Evolutionary conservation across 1,284 basidiomycete species (phyloP), one percentile per base, ranked within the genome.

Genomic region (Testicularia cyperi): DNA sequence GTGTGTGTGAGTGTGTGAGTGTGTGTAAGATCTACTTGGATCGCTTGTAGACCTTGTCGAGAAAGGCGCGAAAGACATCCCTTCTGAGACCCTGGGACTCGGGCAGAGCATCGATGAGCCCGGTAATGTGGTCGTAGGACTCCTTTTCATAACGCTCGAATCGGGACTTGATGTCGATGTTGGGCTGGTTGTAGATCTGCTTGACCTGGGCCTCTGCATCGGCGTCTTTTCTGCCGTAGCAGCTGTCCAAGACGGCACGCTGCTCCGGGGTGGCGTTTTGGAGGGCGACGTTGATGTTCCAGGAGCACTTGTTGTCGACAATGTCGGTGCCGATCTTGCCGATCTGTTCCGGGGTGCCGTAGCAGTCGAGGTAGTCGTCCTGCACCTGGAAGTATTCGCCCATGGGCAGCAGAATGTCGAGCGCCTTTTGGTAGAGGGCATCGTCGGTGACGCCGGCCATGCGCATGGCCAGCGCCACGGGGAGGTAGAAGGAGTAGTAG

Each of bases 321-420:
- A 98, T 98, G 78, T 98, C 95, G 16, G 94, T 97, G 23, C 94
- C 95, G 62, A 97, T 85, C 81, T 98, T 98, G 58, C 94, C 95
- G 44, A 97, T 88, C 67, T 88, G 83, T 79, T 92, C 90, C 0
- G 91, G 90, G 2, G 88, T 84, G 10, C 87, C 91, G 39, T 87
- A 87, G 76, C 86, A 95, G 79, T 98, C 94, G 65, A 98, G 85
- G 80, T 88, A 97, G 79, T 98, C 95, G 78, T 98, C 94, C 79
- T 98, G 94, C 38, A 95, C 84, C 80, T 98, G 94, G 85, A 97
- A 98, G 80, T 97, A 98, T 79, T 95, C 92, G 49, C 95, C 94
- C 55, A 97, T 83, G 8, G 90, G 90, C 43, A 98, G 80, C 36
- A 97, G 84, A 74, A 98, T 94, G 38, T 85, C 83, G 39, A 86